Base-by-base conservation (phyloP, 2,329 filamentous ascomycete species). In the Xylariales sp. region DNA sequence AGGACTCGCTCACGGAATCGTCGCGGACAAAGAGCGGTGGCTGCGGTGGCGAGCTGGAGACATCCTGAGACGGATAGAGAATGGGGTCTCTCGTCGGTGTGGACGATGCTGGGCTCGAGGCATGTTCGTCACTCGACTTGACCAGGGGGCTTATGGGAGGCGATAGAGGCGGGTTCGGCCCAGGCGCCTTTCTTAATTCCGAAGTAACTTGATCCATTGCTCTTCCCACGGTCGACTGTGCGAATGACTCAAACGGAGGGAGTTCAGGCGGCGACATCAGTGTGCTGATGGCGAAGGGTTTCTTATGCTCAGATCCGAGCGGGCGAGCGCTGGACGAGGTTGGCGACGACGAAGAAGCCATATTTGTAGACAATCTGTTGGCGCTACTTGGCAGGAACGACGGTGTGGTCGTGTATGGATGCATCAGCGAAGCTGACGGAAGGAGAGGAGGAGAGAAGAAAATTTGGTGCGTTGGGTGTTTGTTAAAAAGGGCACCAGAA, bases 181-280 rank as follows among this genome's bases (percentile, higher is more conserved):
- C 57, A 17, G 55, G 57, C 23, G 42, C 29, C 54, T 57, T 45
- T 59, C 61, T 43, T 53, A 51, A 29, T 41, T 52, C 43, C 35
- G 55, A 52, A 33, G 52, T 36, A 33, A 48, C 36, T 36, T 54
- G 39, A 38, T 47, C 45, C 38, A 42, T 54, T 37, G 53, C 42
- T 45, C 43, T 52, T 17, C 47, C 41, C 33, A 39, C 44, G n/a
- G 41, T 44, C 37, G 45, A 41, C 27, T 63, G 59, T 32, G 50
- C 58, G 54, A 80, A 81, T 49, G 59, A 76, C 45, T 81, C 76
- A 27, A 65, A 59, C 33, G 66, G 68, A 23, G 66, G 55, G n/a
- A 65, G 63, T 25, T 81, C 77, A 16, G 78, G 78, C 21, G 78
- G 78, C 16, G 78, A 82, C 70, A 82, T 79, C 41, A 82, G 62